These are phyloP conservation scores for Rauvolfia tetraphylla DNA, from an alignment of 257 asterid species.

Conservation along the genomic window DNA sequence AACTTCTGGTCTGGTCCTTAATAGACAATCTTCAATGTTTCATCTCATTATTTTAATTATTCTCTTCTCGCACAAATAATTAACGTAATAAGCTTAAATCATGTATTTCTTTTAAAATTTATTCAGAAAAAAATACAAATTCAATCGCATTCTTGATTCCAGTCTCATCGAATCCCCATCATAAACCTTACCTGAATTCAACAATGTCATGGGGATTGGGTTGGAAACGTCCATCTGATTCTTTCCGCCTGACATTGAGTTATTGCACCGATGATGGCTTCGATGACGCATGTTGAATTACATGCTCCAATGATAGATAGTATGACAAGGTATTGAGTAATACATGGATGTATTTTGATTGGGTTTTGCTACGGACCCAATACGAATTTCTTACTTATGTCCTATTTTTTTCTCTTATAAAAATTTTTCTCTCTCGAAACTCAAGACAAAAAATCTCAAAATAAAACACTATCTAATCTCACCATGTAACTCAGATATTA, in stretches of 20 bases:
- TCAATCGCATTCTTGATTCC: neutral
- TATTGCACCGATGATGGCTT: slow-evolving; percentile 72
- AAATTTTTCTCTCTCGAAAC: too few relatives aligned
- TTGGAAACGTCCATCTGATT: slow-evolving; percentile 91
- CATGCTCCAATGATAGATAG: too few relatives aligned
- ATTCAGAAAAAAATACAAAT: neutral
- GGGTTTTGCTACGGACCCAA: too few relatives aligned
- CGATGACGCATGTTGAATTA: slow-evolving; percentile 64
- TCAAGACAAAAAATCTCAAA: too few relatives aligned
- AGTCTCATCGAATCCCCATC: slow-evolving; percentile 6
- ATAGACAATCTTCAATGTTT: too few relatives aligned
- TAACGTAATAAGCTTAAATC: neutral
- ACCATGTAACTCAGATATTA: too few relatives aligned
- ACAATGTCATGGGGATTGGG: slow-evolving; percentile 98
- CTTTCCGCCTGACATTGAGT: slow-evolving; percentile 77
- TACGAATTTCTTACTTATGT: too few relatives aligned
- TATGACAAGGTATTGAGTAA: too few relatives aligned
- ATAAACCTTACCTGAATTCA: slow-evolving; percentile 3
- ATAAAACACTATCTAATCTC: too few relatives aligned
- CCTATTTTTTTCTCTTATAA: too few relatives aligned
- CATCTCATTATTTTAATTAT: neutral
- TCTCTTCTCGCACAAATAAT: neutral
- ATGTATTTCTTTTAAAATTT: neutral
- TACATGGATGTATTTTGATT: too few relatives aligned
- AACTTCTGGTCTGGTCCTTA: neutral